Evolutionary conservation across 805 yeast species (phyloP).

Genomic region (Metschnikowia continentalis): DNA sequence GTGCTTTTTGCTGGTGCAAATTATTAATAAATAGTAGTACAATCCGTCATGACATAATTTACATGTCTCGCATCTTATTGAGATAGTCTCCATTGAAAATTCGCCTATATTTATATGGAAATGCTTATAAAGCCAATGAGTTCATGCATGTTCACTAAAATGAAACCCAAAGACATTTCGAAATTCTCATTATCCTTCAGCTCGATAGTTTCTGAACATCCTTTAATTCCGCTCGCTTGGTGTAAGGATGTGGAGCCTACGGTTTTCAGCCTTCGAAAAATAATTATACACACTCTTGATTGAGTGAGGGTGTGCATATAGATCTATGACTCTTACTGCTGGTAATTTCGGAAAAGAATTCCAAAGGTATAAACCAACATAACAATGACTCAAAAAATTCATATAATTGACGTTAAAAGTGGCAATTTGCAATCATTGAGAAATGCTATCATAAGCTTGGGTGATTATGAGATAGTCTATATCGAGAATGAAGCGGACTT

Average conservation of each 20-base stretch:
- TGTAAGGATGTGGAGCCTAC: neutral
- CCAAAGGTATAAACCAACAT: neutral
- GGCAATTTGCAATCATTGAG: constrained; percentile 88
- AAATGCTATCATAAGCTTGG: constrained; percentile 79
- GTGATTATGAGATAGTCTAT: constrained; percentile 57
- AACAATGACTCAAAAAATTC: constrained; percentile 32
- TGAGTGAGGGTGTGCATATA: neutral
- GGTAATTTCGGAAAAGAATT: neutral
- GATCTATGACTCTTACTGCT: constrained; percentile 4
- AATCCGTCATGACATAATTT: neutral
- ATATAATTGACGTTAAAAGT: constrained; percentile 87
- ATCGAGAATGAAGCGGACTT: constrained; percentile 59
- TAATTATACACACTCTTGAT: neutral
- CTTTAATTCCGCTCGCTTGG: neutral
- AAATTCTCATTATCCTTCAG: neutral
- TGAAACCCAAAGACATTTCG: neutral
- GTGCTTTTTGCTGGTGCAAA: too few relatives aligned
- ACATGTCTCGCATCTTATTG: neutral
- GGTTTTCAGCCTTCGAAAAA: neutral
- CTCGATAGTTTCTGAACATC: too few relatives aligned
- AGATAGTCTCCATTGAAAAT: neutral
- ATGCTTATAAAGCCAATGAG: neutral
- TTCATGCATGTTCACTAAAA: too few relatives aligned
- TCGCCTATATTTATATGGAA: neutral
- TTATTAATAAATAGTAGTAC: too few relatives aligned